Evolutionary conservation across 179 eudicot species (phyloP).

Genomic region (Actinidia arguta): DNA sequence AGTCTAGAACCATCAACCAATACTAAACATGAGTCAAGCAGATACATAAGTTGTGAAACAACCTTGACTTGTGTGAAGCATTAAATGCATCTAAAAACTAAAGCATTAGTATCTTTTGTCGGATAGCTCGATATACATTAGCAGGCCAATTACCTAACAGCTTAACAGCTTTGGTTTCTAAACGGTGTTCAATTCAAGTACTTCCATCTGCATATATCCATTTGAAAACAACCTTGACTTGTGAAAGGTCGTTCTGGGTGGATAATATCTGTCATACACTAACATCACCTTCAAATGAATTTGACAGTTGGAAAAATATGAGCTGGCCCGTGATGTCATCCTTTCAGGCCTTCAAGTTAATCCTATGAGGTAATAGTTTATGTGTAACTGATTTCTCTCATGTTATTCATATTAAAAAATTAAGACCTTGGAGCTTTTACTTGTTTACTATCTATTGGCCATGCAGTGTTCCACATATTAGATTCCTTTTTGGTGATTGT

Average conservation of each 20-base stretch:
- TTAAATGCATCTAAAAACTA: not conserved
- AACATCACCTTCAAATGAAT: constrained; percentile 16
- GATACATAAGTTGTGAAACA: not conserved
- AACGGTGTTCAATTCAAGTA: no score
- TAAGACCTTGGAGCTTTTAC: constrained; percentile 14
- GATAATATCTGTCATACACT: constrained; percentile 21
- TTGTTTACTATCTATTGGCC: not conserved
- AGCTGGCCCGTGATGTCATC: constrained; percentile 70
- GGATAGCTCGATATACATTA: no score
- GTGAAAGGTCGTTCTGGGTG: not conserved
- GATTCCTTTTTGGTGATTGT: constrained; percentile 25
- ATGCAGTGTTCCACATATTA: not conserved
- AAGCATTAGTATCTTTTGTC: not conserved
- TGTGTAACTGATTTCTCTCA: not conserved
- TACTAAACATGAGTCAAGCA: not conserved
- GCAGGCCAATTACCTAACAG: no score
- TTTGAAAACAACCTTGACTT: no score
- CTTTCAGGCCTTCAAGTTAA: constrained; percentile 88
- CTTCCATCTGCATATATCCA: no score
- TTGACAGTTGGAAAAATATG: constrained; percentile 90
- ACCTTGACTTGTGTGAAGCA: not conserved
- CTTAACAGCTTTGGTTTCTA: no score
- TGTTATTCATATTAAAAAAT: constrained; percentile 13
- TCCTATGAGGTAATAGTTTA: constrained; percentile 69
- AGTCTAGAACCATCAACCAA: not conserved